A percentile compares a stretch with the other conserved stretches of the same genome.
Conservation (phyloP, 2,329 filamentous ascomycete genomes). For the Plectosphaerella cucumerina region DNA sequence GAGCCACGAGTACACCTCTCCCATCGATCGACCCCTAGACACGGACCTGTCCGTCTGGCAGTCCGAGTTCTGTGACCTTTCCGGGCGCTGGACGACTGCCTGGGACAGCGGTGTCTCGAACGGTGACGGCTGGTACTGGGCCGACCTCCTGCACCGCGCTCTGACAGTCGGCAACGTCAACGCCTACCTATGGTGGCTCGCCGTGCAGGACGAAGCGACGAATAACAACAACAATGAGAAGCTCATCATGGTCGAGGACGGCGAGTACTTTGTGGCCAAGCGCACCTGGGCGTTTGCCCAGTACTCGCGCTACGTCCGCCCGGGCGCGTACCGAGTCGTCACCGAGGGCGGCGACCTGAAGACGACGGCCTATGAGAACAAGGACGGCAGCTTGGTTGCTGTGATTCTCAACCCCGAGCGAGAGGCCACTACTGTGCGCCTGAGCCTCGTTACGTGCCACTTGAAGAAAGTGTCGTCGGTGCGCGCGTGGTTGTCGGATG, state of each 20-base stretch:
- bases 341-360: conserved; percentile 22
- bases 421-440: neutral
- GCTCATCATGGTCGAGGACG: conserved; percentile 24
- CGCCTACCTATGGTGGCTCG: conserved; percentile 3
- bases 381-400: conserved; percentile 20
- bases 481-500: conserved; percentile 1
- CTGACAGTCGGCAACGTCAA: conserved; percentile 3
- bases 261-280: conserved; percentile 23
- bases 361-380: conserved; percentile 29
- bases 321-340: conserved; percentile 28
- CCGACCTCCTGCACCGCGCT: conserved; percentile 1
- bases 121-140: conserved; percentile 4
- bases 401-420: conserved; percentile 1
- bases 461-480: neutral
- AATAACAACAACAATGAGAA: conserved; percentile 12
- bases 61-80: conserved; percentile 45
- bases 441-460: neutral
- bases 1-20: conserved; percentile 34
- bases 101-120: conserved; percentile 38
- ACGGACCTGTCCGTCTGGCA: conserved; percentile 43
- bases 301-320: conserved; percentile 31
- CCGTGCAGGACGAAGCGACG: conserved; percentile 3
- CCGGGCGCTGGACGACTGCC: conserved; percentile 34
- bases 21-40: conserved; percentile 29
- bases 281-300: conserved; percentile 34